phyloP scores from a whole-genome alignment of 2,329 filamentous ascomycete species.

The Ascochyta lentis region DNA sequence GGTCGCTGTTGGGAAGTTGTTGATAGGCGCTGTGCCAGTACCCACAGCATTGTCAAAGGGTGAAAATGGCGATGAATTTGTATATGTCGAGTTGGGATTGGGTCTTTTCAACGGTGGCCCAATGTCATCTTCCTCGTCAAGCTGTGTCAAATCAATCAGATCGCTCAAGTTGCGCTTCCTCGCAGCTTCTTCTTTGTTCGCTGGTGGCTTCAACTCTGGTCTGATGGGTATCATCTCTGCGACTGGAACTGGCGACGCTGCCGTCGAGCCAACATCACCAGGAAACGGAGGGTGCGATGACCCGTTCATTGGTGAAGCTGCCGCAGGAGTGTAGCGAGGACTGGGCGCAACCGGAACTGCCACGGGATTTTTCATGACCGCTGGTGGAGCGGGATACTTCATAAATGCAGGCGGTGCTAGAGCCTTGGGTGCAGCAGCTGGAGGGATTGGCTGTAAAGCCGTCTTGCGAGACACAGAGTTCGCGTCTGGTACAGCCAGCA shows the following conservation, averaged over 20 bases:
- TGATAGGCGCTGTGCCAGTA: slow-evolving; percentile 22
- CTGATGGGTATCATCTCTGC: slow-evolving; percentile 43
- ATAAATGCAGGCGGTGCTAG: slow-evolving; percentile 6
- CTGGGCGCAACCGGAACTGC: slow-evolving; percentile 26
- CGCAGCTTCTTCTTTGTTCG: slow-evolving; percentile 62
- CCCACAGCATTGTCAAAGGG: slow-evolving; percentile 20
- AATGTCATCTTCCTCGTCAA: slow-evolving; percentile 55
- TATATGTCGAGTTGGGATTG: slow-evolving; percentile 18
- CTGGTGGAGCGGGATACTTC: slow-evolving; percentile 16
- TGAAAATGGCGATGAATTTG: slow-evolving; percentile 18
- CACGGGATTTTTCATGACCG: slow-evolving; percentile 25
- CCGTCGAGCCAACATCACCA: slow-evolving; percentile 17
- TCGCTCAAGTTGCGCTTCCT: slow-evolving; percentile 62
- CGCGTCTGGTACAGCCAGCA: slow-evolving; percentile 54
- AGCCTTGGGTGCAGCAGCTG: slow-evolving; percentile 8
- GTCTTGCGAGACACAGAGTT: slow-evolving; percentile 37
- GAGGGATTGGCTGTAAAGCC: slow-evolving; percentile 14
- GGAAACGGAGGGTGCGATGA: slow-evolving; percentile 25
- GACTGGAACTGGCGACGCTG: slow-evolving; percentile 31
- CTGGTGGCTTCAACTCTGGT: slow-evolving; percentile 42
- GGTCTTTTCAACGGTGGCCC: slow-evolving; percentile 46
- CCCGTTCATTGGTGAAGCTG: slow-evolving; percentile 21
- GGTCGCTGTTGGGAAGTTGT: slow-evolving; percentile 33
- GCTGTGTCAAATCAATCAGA: slow-evolving; percentile 59
- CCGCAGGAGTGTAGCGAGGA: slow-evolving; percentile 22